Evolutionary conservation across 495 filamentous ascomycete genomes (phyloP).

Genomic region (Lasiosphaeris hirsuta): DNA sequence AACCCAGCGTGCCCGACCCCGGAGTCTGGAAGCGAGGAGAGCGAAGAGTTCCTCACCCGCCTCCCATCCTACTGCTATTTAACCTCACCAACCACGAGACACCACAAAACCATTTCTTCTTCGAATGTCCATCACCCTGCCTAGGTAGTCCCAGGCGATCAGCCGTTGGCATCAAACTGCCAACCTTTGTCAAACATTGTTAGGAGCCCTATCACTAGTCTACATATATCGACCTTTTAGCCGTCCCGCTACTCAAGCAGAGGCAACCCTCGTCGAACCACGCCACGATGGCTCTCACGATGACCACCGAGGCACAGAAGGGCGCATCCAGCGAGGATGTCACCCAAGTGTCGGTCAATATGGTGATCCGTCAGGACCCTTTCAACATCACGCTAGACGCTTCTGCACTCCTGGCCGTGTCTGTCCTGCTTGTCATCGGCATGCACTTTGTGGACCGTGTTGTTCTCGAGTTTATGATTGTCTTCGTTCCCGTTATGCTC

Average conservation of each 20-base stretch:
- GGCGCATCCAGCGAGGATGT: conserved; percentile 11
- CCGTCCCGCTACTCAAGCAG: neutral
- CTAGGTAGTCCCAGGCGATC: too few relatives aligned
- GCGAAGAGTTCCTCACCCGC: too few relatives aligned
- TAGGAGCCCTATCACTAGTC: neutral
- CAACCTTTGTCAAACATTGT: too few relatives aligned
- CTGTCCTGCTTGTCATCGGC: conserved; percentile 44
- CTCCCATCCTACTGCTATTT: too few relatives aligned
- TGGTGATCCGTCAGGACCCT: conserved; percentile 48
- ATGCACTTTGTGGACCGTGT: conserved; percentile 46
- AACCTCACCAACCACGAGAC: too few relatives aligned
- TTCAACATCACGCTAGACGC: conserved; percentile 49
- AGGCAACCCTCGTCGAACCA: neutral
- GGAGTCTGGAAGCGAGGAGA: too few relatives aligned
- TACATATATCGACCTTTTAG: neutral
- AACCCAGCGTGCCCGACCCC: too few relatives aligned
- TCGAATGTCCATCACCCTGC: too few relatives aligned
- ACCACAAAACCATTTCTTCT: too few relatives aligned
- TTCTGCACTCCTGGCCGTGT: conserved; percentile 38
- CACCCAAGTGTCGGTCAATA: conserved; percentile 27
- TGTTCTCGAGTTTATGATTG: conserved; percentile 46
- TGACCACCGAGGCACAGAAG: conserved; percentile 24
- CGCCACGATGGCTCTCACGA: conserved; percentile 26
- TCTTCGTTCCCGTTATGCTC: conserved; percentile 49
- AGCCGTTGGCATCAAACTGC: too few relatives aligned